These are phyloP conservation scores for Cytauxzoon felis DNA, from an alignment of 169 alveolate genomes.

Conservation along the genomic window DNA sequence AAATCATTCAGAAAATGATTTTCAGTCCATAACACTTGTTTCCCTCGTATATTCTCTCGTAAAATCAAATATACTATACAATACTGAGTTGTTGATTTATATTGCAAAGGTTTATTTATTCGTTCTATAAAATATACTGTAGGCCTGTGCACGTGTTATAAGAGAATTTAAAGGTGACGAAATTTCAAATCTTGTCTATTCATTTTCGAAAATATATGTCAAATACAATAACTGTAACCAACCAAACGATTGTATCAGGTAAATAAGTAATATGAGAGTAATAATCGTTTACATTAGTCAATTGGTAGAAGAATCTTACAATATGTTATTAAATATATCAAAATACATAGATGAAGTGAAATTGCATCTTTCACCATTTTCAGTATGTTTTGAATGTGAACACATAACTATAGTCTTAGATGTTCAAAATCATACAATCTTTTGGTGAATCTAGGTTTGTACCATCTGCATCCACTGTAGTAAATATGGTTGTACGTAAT, in stretches of 20 bases:
- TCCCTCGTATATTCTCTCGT: slow-evolving; percentile 53
- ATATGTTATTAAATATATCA: background rate
- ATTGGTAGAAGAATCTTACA: background rate
- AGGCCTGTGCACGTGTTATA: too few species aligned
- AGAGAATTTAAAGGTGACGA: slow-evolving; percentile 35
- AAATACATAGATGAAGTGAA: slow-evolving; percentile 9
- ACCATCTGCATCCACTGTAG: slow-evolving; percentile 1
- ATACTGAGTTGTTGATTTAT: slow-evolving; percentile 1
- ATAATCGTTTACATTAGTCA: background rate
- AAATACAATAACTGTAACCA: background rate
- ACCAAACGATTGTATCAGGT: background rate
- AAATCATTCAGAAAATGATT: background rate
- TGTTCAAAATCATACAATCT: slow-evolving; percentile 43
- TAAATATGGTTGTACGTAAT: slow-evolving; percentile 36
- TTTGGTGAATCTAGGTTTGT: slow-evolving; percentile 24
- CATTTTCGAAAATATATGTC: slow-evolving; percentile 26
- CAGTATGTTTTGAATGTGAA: slow-evolving; percentile 5
- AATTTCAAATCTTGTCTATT: slow-evolving; percentile 26
- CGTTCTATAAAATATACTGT: background rate
- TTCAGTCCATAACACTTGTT: slow-evolving; percentile 23
- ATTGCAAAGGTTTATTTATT: slow-evolving; percentile 23
- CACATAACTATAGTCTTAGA: slow-evolving; percentile 8
- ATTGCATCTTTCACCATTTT: slow-evolving; percentile 17
- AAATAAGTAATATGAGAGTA: background rate
- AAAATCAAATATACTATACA: slow-evolving; percentile 17